Evolutionary conservation across 1,139 yeast species (phyloP).

Genomic region (Petasospora rhodanensis): DNA sequence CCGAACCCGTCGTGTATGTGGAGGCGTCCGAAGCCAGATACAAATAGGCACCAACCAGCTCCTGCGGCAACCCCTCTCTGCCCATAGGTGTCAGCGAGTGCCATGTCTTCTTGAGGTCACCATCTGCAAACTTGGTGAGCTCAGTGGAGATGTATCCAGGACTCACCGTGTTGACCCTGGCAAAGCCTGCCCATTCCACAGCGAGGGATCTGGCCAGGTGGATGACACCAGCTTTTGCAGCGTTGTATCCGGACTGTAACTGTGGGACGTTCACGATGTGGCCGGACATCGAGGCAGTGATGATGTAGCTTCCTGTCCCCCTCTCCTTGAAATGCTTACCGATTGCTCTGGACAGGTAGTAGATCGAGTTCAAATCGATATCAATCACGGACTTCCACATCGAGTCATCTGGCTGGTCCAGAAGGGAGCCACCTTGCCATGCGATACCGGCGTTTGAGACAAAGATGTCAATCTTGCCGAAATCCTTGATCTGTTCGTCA

Average conservation of each 20-base stretch:
- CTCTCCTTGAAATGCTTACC: conserved; percentile 72
- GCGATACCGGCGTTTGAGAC: conserved; percentile 93
- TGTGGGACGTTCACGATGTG: conserved; percentile 87
- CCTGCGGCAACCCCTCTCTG: conserved; percentile 72
- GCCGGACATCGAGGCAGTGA: conserved; percentile 91
- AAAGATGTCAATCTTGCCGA: conserved; percentile 74
- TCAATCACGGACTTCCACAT: conserved; percentile 68
- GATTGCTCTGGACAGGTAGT: conserved; percentile 65
- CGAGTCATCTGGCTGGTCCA: conserved; percentile 53
- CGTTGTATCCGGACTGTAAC: conserved; percentile 84
- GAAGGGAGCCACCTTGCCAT: conserved; percentile 70
- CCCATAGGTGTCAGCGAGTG: conserved; percentile 75
- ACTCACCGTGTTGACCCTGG: conserved; percentile 78
- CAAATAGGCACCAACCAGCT: conserved; percentile 80
- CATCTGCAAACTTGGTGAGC: conserved; percentile 54
- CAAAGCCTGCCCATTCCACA: conserved; percentile 86
- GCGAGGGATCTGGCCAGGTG: conserved; percentile 81
- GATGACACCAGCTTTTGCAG: conserved; percentile 82
- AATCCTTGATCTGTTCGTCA: conserved; percentile 58
- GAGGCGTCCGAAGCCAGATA: conserved; percentile 84
- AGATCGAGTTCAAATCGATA: conserved; percentile 71
- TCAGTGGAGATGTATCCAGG: conserved; percentile 84
- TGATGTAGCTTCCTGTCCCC: conserved; percentile 69
- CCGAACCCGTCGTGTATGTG: conserved; percentile 82
- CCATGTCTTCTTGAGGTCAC: conserved; percentile 56